Evolutionary conservation across 208 protist genomes (phyloP), one percentile per base, ranked within the genome.

Genomic region (Crithidia expoeki): DNA sequence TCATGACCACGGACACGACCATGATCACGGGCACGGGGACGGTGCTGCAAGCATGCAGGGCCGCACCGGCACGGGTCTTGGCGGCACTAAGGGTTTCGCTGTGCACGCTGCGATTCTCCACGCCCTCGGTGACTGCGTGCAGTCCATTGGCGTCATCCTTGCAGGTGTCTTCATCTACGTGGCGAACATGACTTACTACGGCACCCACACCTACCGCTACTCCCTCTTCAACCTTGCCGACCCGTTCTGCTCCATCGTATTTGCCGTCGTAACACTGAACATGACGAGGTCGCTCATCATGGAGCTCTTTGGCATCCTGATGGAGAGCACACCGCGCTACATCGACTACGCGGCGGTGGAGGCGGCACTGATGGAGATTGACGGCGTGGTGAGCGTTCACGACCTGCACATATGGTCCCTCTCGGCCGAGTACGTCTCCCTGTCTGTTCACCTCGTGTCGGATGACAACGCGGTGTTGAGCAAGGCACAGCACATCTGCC

Each of bases 391-490:
- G 1, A 76, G 78, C n/a, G 86, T 97, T 46, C 92, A 97, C 62
- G 92, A 97, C 57, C 77, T 97, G 25, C 94, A 97, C 62, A 84
- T 97, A 6, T 97, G 94, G 94, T 94, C 85, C 4, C 82, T 97
- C 10, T 93, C 89, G 2, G 65, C 84, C 27, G 91, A 94, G 46
- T 94, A 90, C 60, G 67, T 85, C 21, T 84, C 89, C 12, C 74
- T 96, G 4, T 93, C 86, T 0, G 92, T 87, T 4, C 94, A 97
- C 76, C 56, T 97, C 19, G 88, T 92, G 3, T 82, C 85, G 0
- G 76, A 85, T 21, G 63, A 86, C 19, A 46, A 60, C n/a, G 46
- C 52, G 4, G 80, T 93, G 9, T 68, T 96, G 36, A 44, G 50
- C 19, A 85, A 85, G 58, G 90, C 91, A 30, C 74, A 94, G 74